Percentiles rank a stretch among this genome's conserved stretches.
These are phyloP conservation scores for Pulveroboletus sp. DNA, from an alignment of 768 basidiomycete species.

Conservation along the genomic window DNA sequence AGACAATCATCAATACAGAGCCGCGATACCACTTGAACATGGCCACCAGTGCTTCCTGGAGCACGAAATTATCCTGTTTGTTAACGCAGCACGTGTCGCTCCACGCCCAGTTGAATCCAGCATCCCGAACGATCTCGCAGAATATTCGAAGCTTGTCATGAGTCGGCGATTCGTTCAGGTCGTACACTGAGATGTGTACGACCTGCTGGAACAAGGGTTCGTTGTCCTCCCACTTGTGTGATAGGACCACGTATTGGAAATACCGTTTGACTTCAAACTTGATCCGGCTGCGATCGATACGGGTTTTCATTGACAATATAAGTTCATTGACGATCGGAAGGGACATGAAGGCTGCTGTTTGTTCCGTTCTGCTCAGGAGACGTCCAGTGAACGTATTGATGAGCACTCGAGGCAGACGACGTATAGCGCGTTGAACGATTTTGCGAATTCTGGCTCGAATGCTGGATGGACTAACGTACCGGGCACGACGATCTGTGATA, in stretches of 20 bases:
- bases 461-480: background rate
- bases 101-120: background rate
- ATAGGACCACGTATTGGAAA: constrained; percentile 5
- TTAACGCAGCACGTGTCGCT: constrained; percentile 12
- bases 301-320: background rate
- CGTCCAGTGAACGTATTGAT: background rate
- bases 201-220: background rate
- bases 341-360: background rate
- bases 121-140: constrained; percentile 2
- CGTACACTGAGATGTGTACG: background rate
- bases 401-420: background rate
- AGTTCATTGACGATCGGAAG: background rate
- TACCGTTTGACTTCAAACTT: background rate
- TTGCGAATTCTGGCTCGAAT: background rate
- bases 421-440: background rate
- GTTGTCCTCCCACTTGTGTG: constrained; percentile 4
- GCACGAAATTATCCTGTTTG: background rate
- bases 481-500: background rate
- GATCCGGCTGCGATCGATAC: background rate
- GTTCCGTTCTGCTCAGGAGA: background rate
- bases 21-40: too few species aligned
- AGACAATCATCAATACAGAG: too few species aligned
- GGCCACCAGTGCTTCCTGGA: too few species aligned
- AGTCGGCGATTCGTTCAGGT: background rate
- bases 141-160: constrained; percentile 6